These are phyloP conservation scores for Nymphaea colorata DNA, from an alignment of 164 flowering plant genomes.

Conservation along the genomic window DNA sequence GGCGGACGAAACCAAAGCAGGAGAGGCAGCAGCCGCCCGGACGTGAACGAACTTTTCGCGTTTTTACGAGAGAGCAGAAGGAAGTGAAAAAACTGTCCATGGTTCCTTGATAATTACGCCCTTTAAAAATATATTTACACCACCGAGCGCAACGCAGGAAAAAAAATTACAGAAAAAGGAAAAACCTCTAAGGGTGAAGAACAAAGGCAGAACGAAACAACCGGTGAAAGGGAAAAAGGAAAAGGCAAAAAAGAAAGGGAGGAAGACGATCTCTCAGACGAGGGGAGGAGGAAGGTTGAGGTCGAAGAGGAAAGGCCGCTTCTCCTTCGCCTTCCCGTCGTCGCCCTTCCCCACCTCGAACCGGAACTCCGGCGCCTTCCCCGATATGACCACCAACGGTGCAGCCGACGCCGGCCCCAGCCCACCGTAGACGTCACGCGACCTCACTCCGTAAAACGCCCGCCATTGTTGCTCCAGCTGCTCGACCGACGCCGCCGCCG, in stretches of 20 bases:
- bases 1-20: no score
- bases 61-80: neutral
- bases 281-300: constrained; percentile 44
- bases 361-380: neutral
- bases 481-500: neutral
- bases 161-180: neutral
- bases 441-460: neutral
- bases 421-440: neutral
- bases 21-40: no score
- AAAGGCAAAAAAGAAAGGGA: neutral
- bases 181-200: no score
- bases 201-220: no score
- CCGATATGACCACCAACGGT: constrained; percentile 14
- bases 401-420: neutral
- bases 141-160: neutral
- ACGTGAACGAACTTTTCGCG: no score
- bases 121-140: neutral
- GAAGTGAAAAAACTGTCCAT: neutral
- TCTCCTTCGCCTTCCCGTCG: constrained; percentile 21
- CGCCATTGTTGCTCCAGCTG: neutral
- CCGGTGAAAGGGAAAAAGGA: neutral
- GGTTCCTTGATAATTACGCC: neutral
- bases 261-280: constrained; percentile 10
- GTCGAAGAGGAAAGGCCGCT: constrained; percentile 39
- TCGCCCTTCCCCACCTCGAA: constrained; percentile 12